phyloP scores from a whole-genome alignment of 2,329 filamentous ascomycete species.

The Fusarium odoratissimum region DNA sequence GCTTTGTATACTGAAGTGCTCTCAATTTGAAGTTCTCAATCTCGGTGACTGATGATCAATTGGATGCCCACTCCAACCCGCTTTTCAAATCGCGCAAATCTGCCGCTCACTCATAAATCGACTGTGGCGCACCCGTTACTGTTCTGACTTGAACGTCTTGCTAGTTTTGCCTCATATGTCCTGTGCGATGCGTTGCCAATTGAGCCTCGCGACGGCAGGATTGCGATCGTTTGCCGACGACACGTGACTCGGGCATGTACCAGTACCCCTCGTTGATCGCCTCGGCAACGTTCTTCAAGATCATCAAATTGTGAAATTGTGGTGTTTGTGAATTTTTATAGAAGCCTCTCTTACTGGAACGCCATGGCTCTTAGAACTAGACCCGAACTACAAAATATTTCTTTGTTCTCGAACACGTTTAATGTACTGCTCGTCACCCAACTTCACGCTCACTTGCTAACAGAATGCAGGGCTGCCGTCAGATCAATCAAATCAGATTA shows the following conservation, averaged over 20 bases:
- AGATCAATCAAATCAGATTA: too few species aligned
- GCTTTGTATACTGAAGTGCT: constrained; percentile 25
- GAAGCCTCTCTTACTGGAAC: neutral
- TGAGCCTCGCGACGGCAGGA: neutral
- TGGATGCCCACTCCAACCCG: too few species aligned
- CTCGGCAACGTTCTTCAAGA: neutral
- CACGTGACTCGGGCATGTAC: neutral
- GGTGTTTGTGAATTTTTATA: neutral
- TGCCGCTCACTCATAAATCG: accelerated
- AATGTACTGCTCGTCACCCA: neutral
- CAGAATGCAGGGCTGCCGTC: too few species aligned
- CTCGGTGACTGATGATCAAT: neutral
- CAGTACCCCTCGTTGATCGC: neutral
- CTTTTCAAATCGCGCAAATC: too few species aligned
- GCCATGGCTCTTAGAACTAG: neutral
- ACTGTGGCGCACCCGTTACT: too few species aligned
- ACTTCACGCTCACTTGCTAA: neutral
- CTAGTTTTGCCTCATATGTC: neutral
- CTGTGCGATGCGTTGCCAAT: neutral
- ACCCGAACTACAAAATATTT: neutral
- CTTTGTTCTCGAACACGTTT: neutral
- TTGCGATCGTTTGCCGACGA: neutral
- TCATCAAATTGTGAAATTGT: neutral
- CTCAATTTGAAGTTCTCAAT: constrained; percentile 18
- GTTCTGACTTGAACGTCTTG: too few species aligned